Conservation (phyloP, 805 yeast genomes). For the Kodamaea hsintzibuensis region DNA sequence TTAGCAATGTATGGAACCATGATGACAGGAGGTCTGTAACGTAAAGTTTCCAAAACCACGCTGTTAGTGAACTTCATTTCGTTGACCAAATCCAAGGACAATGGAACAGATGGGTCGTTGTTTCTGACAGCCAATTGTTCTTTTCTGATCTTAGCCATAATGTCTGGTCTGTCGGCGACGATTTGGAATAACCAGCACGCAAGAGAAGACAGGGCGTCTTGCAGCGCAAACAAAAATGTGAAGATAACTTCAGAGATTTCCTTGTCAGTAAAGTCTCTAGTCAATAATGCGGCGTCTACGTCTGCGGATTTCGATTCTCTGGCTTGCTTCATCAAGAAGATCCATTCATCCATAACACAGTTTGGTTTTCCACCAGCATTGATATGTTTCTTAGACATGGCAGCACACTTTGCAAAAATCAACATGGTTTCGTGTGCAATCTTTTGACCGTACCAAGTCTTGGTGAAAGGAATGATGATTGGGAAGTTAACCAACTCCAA, state of each 20-base stretch:
- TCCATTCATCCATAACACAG: conserved; percentile 97
- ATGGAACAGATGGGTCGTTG: conserved; percentile 64
- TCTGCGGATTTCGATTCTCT: conserved; percentile 51
- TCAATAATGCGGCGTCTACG: conserved; percentile 52
- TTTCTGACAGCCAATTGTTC: conserved; percentile 85
- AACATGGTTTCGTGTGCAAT: conserved; percentile 94
- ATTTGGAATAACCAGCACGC: conserved; percentile 98
- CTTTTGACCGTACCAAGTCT: conserved; percentile 95
- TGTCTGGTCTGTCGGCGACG: conserved; percentile 93
- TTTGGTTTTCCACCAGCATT: conserved; percentile 72
- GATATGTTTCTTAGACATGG: conserved; percentile 78
- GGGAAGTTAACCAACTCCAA: conserved; percentile 97
- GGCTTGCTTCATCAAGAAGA: conserved; percentile 78
- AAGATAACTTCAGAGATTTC: conserved; percentile 96
- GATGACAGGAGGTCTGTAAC: conserved; percentile 95
- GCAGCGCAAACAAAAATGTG: conserved; percentile 96
- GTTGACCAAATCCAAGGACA: conserved; percentile 74
- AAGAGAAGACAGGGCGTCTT: conserved; percentile 95
- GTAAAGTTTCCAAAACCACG: conserved; percentile 89
- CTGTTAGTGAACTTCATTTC: conserved; percentile 83
- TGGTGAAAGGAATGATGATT: conserved; percentile 90
- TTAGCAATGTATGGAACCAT: conserved; percentile 98
- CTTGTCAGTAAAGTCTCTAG: conserved; percentile 82
- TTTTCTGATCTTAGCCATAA: conserved; percentile 79
- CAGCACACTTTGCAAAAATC: conserved; percentile 87